Evolutionary conservation across 1,284 basidiomycete genomes (phyloP), one percentile per base, ranked within the genome.

Genomic region (Bjerkandera adusta): DNA sequence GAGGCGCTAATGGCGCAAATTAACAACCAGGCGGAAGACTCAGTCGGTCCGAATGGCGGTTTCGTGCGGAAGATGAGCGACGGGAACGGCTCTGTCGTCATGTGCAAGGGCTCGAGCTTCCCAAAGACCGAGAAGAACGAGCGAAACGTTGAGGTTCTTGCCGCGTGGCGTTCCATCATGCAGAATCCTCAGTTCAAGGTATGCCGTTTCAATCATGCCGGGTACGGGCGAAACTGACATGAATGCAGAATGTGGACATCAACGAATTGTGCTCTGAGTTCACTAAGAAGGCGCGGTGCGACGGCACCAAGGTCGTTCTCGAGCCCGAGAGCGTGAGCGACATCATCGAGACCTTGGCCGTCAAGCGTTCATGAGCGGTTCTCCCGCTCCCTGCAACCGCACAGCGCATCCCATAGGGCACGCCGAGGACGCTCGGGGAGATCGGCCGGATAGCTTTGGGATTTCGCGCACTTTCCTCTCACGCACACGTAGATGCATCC

Each of bases 201-300:
- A 26, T 43, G 60, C 59, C 11, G 32, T 33, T 24, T 13, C 27
- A 40, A 16, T 41, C 38, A 44, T 42, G 10, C 21, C 41, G 45
- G 29, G 37, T 46, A 25, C 44, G 52, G 39, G 39, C 24, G 8
- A 29, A 46, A 37, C 37, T 45, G 45, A 30, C n/a, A 49, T 27
- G 21, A 15, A 25, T 48, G 25, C 54, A 89, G 84, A 84, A 88
- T 54, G 70, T 77, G 32, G 88, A 90, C 57, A 81, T 91, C 52
- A 86, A 85, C 54, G 73, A 83, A 41, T 69, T 91, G 15, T 91
- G 88, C 59, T 61, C 77, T 7, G 85, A 89, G 64, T 89, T 91
- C 59, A 77, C 85, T 35, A 75, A 67, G 58, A 90, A 91, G 68
- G 88, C 89, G 38, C 74, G 79, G 42, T 91, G 88, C 59, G 87